These are phyloP conservation scores for Rusavskia elegans DNA, from an alignment of 495 filamentous ascomycete species.

Conservation along the genomic window DNA sequence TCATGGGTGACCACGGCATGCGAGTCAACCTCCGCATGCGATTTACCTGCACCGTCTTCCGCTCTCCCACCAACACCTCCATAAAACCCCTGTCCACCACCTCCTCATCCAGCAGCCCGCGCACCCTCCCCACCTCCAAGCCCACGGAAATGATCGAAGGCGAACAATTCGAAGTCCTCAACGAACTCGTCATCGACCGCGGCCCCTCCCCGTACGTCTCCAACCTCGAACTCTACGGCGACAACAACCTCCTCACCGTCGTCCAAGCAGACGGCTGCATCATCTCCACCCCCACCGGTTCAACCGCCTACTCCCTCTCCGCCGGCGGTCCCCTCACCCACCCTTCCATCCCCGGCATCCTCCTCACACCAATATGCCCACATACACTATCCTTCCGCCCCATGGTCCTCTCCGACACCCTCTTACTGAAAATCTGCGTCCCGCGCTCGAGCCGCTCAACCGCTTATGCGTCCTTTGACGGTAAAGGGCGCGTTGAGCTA, in stretches of 20 bases:
- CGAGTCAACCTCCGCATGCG: conserved; percentile 91
- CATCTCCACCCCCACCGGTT: conserved; percentile 87
- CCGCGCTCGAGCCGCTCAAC: conserved; percentile 73
- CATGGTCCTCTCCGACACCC: conserved; percentile 95
- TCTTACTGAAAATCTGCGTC: conserved; percentile 75
- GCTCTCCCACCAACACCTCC: conserved; percentile 17
- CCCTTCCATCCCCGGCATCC: conserved; percentile 92
- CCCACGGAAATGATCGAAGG: conserved; percentile 43
- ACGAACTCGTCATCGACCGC: conserved; percentile 94
- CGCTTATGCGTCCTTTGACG: conserved; percentile 91
- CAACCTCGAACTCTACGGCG: conserved; percentile 87
- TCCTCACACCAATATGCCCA: conserved; percentile 93
- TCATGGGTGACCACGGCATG: conserved; percentile 90
- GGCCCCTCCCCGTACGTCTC: conserved; percentile 93
- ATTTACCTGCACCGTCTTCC: conserved; percentile 90
- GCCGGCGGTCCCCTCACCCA: conserved; percentile 92
- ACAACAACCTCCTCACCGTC: conserved; percentile 82
- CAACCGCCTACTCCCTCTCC: conserved; percentile 89
- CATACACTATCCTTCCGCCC: conserved; percentile 93
- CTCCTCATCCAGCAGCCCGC: not conserved
- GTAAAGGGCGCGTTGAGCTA: conserved; percentile 85
- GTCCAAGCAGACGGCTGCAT: conserved; percentile 95
- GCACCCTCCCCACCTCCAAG: not conserved
- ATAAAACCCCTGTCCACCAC: conserved; percentile 15
- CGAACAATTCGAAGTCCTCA: conserved; percentile 89